Conservation (phyloP, 352 stramenopile species). For the Pythium chondricola region DNA sequence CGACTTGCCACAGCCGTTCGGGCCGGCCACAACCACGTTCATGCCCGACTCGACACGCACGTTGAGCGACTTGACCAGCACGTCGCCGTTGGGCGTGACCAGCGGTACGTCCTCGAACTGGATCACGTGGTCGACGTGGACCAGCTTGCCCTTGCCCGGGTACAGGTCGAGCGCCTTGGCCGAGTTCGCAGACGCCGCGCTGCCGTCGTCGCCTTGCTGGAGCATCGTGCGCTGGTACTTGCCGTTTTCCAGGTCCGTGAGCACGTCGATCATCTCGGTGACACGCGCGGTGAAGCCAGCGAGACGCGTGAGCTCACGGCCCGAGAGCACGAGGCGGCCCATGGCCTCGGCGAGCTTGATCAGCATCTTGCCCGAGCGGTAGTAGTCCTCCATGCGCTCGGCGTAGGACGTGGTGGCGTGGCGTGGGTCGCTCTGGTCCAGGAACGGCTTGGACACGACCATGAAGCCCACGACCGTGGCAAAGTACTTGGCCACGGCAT, state of each 20-base stretch:
- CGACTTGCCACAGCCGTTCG: constrained; percentile 85
- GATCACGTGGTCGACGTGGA: constrained; percentile 69
- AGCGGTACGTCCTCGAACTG: constrained; percentile 86
- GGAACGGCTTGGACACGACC: constrained; percentile 67
- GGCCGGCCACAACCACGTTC: constrained; percentile 83
- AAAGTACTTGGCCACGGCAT: constrained; percentile 85
- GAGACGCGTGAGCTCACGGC: constrained; percentile 76
- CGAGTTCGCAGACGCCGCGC: constrained; percentile 18
- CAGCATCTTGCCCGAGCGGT: constrained; percentile 80
- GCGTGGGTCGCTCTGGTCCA: constrained; percentile 48
- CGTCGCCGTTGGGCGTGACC: constrained; percentile 83
- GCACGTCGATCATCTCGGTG: constrained; percentile 75
- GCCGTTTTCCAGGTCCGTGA: constrained; percentile 52
- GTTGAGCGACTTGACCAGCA: constrained; percentile 77
- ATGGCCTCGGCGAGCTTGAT: constrained; percentile 84
- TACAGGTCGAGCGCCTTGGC: constrained; percentile 45
- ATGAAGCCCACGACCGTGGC: constrained; percentile 79
- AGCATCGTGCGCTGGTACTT: constrained; percentile 77
- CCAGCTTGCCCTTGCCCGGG: constrained; percentile 53
- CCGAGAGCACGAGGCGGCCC: constrained; percentile 79
- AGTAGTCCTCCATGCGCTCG: constrained; percentile 82
- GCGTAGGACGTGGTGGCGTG: constrained; percentile 59
- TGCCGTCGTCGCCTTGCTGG: constrained; percentile 31
- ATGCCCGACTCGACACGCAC: constrained; percentile 83
- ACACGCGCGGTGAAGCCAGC: constrained; percentile 74